Percentiles rank a stretch among this genome's conserved stretches.
phyloP scores from a whole-genome alignment of 441 rosid genomes.

The Pelargonium exstipulatum region DNA sequence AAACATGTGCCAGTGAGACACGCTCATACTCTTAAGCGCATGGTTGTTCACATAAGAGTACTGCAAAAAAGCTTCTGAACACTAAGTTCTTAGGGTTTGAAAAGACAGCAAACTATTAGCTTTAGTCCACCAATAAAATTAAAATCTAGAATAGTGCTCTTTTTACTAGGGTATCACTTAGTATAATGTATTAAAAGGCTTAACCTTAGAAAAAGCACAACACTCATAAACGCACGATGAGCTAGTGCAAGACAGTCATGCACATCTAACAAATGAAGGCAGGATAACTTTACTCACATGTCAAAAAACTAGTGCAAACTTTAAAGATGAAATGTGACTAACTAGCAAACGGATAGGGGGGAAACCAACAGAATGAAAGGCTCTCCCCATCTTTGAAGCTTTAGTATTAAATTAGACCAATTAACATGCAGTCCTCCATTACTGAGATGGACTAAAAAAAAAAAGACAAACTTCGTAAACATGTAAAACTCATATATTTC shows the following conservation, averaged over 20 bases:
- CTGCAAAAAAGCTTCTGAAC: background rate
- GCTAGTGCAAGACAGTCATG: background rate
- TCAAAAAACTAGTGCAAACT: background rate
- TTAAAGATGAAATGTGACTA: background rate
- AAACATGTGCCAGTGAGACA: background rate
- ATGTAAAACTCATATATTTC: background rate
- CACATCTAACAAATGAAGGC: background rate
- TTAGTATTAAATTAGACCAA: background rate
- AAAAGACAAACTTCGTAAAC: background rate
- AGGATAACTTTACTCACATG: background rate
- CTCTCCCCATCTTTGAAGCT: background rate
- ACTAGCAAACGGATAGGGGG: background rate
- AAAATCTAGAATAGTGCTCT: too few species aligned
- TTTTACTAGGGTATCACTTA: too few species aligned
- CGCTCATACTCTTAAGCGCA: background rate
- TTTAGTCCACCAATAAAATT: too few species aligned
- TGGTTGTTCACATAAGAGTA: background rate
- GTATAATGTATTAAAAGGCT: too few species aligned
- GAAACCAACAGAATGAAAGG: background rate
- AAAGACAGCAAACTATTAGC: background rate
- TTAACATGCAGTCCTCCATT: background rate
- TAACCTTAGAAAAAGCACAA: too few species aligned
- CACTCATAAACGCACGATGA: too few species aligned
- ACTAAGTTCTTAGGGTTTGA: background rate
- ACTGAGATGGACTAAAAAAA: background rate